Evolutionary conservation across 306 rosid genomes (phyloP), one percentile per base, ranked within the genome.

Genomic region (Benincasa hispida): DNA sequence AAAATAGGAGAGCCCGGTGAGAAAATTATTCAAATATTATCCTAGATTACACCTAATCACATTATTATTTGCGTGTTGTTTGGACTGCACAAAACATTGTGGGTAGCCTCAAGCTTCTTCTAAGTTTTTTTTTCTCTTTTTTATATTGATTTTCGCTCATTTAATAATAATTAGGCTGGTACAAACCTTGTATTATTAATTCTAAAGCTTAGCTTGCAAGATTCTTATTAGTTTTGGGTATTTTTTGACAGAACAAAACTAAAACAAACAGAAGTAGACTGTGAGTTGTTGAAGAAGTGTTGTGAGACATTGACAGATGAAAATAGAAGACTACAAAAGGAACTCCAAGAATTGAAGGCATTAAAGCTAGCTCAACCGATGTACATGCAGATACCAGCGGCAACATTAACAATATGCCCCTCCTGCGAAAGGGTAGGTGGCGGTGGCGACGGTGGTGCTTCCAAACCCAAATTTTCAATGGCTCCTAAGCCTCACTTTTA

Each of bases 1-100:
- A 94, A 57, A 94, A 94, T 82, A 89, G 99, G 78, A 89, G 99
- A 83, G 99, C 99, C 57, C 89, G 99, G 99, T 94, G 83, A 62
- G 72, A 45, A 17, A 45, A 5, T 10, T n/a, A n/a, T n/a, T n/a
- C n/a, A n/a, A n/a, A n/a, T n/a, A n/a, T n/a, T n/a, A n/a, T n/a
- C n/a, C n/a, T n/a, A n/a, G n/a, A n/a, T n/a, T n/a, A n/a, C n/a
- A n/a, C n/a, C n/a, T n/a, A n/a, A n/a, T n/a, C n/a, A n/a, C n/a
- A n/a, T n/a, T n/a, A n/a, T n/a, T n/a, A n/a, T n/a, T n/a, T n/a
- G n/a, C n/a, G n/a, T n/a, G n/a, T n/a, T n/a, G n/a, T n/a, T n/a
- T n/a, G n/a, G n/a, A n/a, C n/a, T n/a, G n/a, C n/a, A n/a, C n/a
- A n/a, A n/a, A n/a, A n/a, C n/a, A n/a, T n/a, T n/a, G n/a, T n/a